These are phyloP conservation scores for Mortierella sp. DNA, from an alignment of 371 early-diverging fungal genomes.

Conservation along the genomic window DNA sequence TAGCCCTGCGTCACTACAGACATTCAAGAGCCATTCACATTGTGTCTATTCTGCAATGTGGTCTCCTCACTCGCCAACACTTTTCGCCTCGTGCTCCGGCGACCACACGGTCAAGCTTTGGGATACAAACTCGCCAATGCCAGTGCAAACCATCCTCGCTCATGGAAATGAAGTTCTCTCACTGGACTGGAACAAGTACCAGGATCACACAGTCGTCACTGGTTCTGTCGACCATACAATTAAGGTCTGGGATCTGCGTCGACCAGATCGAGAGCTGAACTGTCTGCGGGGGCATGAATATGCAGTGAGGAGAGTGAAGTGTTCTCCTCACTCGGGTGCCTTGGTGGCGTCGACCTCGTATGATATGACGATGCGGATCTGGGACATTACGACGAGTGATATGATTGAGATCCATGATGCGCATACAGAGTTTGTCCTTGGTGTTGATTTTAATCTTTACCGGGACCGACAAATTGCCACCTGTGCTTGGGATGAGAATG, in stretches of 20 bases:
- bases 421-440: slow-evolving; percentile 96
- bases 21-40: slow-evolving; percentile 85
- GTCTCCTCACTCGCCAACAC: slow-evolving; percentile 83
- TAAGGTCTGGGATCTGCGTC: slow-evolving; percentile 92
- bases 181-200: slow-evolving; percentile 97
- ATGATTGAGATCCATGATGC: slow-evolving; percentile 75
- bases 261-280: slow-evolving; percentile 72
- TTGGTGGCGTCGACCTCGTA: slow-evolving; percentile 86
- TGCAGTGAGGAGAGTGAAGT: slow-evolving; percentile 89
- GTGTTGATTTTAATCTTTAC: slow-evolving; percentile 91
- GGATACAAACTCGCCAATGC: slow-evolving; percentile 78
- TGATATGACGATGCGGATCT: slow-evolving; percentile 94
- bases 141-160: slow-evolving; percentile 81
- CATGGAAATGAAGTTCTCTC: slow-evolving; percentile 89
- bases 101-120: slow-evolving; percentile 91
- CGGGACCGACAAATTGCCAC: slow-evolving; percentile 87
- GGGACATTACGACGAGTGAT: slow-evolving; percentile 82
- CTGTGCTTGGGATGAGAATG: slow-evolving; percentile 93
- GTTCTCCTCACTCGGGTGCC: slow-evolving; percentile 88
- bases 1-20: slow-evolving; percentile 77
- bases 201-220: slow-evolving; percentile 79
- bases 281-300: slow-evolving; percentile 88
- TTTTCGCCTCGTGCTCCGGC: slow-evolving; percentile 89
- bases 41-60: slow-evolving; percentile 91
- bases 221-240: slow-evolving; percentile 90